Base-by-base conservation (phyloP, 352 stramenopile species). In the Phytophthora cajani region DNA sequence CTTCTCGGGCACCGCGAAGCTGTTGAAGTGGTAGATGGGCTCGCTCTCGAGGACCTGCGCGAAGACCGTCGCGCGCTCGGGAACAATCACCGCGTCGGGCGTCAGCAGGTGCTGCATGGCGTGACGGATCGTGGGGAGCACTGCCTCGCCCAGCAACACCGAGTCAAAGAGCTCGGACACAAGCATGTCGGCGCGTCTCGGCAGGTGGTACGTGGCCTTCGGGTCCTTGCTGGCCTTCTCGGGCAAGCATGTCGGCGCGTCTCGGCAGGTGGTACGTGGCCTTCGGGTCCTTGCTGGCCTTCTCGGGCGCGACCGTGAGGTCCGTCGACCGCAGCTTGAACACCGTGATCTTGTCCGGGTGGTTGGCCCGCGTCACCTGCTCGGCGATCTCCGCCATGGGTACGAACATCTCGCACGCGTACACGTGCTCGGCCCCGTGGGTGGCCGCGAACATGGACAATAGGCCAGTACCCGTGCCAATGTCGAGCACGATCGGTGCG, bases 141-240 rank as follows among this genome's bases (percentile, higher is more conserved):
- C 89, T 4, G 87, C 87, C 75, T 98, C 94, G 33, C 91, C 90
- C 25, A 98, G 84, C 51, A 98, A 67, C 2, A 93, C 82, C 67
- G 90, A 97, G 80, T 98, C 94, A 54, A 98, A 94, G 23, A 98
- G 85, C 80, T 98, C 94, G 9, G 92, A 97, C 44, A 98, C 92
- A n/a, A 98, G 78, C 75, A 98, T 87, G 58, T 98, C 93, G 3
- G 90, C 89, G 17, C 88, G 87, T 36, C 69, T 65, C 8, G 85
- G 87, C 51, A 95, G 54, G 56, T 93, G 79, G 25, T 74, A 82
- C 54, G 38, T 67, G 8, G 9, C 30, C 1, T 64, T 70, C 0
- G 59, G 32, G n/a, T 73, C 54, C 16, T 51, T 62, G 23, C 55
- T 27, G 10, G 44, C 25, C 16, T 73, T n/a, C n/a, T n/a, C n/a